Evolutionary conservation across 345 rosid genomes (phyloP), one percentile per base, ranked within the genome.

Genomic region (Arabidopsis arenosa): DNA sequence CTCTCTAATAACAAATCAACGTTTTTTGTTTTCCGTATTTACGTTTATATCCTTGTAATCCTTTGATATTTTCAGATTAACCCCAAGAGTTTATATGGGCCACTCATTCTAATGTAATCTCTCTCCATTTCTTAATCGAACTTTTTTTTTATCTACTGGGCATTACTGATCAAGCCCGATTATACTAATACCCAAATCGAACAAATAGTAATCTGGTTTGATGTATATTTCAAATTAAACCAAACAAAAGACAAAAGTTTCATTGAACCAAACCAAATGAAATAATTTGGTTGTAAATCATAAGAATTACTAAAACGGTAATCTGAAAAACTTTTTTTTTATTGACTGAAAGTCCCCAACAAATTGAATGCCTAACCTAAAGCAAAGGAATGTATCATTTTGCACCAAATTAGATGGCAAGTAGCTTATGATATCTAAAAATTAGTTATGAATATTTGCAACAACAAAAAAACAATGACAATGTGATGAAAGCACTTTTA

Each of bases 71-170:
- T 63, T 56, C 76, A 39, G 30, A 14, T 45, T 10, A 64, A 30
- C 37, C 66, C 6, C 9, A 2, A 1, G 1, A 9, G 30, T 59
- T 75, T 0, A 32, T 51, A 36, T 59, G 48, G 21, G 39, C 69
- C 74, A 60, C 74, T 60, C 62, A 6, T 48, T 39, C 36, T 11
- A 11, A 35, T 63, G 53, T 43, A 28, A 64, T 64, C 55, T 65
- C 55, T 65, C 39, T 28, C 32, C 5, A 3, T 28, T 65, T 65
- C 5, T 48, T 47, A 73, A 41, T 53, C 30, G 30, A 28, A 23
- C 26, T 23, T 28, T 28, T 21, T 41, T 17, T 49, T 7, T n/a
- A 4, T 47, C 32, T 26, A 40, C 10, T 21, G 35, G 66, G 33
- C 66, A 61, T 18, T 40, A 21, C 68, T 18, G 39, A 63, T 5